Evolutionary conservation across 108 stramenopile species (phyloP), one percentile per base, ranked within the genome.

Genomic region (Conticribra guillardii): DNA sequence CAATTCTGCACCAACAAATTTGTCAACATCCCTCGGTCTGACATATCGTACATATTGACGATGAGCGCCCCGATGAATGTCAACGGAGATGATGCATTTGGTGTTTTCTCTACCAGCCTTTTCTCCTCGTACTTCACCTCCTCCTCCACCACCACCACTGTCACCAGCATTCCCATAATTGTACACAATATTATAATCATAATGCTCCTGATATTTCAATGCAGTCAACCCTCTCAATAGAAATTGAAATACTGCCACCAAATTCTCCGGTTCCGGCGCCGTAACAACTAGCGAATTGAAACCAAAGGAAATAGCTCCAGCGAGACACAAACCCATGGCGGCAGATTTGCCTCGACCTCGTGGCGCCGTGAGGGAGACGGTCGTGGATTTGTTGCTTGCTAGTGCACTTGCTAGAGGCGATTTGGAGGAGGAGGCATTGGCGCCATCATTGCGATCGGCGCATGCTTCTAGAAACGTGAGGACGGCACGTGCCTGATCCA

Each of bases 341-440:
- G 98, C 99, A n/a, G 95, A 96, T 81, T 99, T 99, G 0, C 99
- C 99, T 33, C 99, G 82, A 11, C 99, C 99, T 31, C 99, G 89
- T 18, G 93, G 86, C 5, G 97, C 94, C 11, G 94, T 92, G 73
- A 95, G 69, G 27, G 94, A 90, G 8, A 92, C 85, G 9, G 89
- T 91, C 0, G 80, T 84, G 2, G 74, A 65, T 34, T 67, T 75
- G 49, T 50, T 60, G 11, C 8, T 33, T 9, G 37, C 5, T 9
- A 41, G 37, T 7, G n/a, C 30, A 7, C 48, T 67, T 27, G 22
- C 45, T 32, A 47, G 18, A 27, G 32, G 33, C 29, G 60, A 33
- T 0, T 67, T 24, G 4, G 41, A 29, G 17, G 60, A 62, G 3
- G 82, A 57, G 9, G 82, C 77, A 5, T 82, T 84, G 9, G 61